These are phyloP conservation scores for Fusarium verticillioides DNA, from an alignment of 2,329 filamentous ascomycete genomes.

Conservation along the genomic window DNA sequence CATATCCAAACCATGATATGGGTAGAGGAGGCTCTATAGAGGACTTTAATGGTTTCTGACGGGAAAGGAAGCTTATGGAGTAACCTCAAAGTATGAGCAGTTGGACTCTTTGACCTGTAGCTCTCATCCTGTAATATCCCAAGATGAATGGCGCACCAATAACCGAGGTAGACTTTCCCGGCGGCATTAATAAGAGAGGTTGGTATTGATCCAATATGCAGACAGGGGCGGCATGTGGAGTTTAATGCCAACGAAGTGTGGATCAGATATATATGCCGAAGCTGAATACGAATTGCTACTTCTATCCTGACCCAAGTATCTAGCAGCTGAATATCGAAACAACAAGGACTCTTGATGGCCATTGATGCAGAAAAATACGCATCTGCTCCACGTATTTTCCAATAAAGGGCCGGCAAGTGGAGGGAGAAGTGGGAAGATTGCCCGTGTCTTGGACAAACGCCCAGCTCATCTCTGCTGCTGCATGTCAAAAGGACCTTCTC, in stretches of 20 bases:
- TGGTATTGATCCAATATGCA: slow-evolving; percentile 25
- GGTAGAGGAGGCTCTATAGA: not conserved
- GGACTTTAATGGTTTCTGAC: not conserved
- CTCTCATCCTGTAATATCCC: not conserved
- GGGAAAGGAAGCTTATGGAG: no score
- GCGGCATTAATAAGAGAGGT: not conserved
- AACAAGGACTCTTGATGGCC: not conserved
- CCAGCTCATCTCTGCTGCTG: slow-evolving; percentile 24
- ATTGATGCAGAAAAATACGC: not conserved
- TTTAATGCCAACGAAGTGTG: slow-evolving; percentile 11
- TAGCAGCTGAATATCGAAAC: not conserved
- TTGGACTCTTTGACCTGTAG: not conserved
- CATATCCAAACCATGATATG: no score
- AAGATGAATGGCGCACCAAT: not conserved
- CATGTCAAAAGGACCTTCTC: slow-evolving; percentile 1
- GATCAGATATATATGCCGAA: slow-evolving; percentile 11
- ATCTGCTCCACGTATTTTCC: not conserved
- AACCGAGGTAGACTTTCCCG: not conserved
- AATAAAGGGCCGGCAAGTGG: slow-evolving; percentile 19
- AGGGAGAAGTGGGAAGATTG: not conserved
- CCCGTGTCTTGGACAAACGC: not conserved
- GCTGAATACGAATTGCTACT: slow-evolving; percentile 1
- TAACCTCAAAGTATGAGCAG: not conserved
- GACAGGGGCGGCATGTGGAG: slow-evolving; percentile 8
- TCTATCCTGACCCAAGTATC: not conserved